Evolutionary conservation across 768 basidiomycete genomes (phyloP), one percentile per base, ranked within the genome.

Genomic region (Lactarius hatsudake): DNA sequence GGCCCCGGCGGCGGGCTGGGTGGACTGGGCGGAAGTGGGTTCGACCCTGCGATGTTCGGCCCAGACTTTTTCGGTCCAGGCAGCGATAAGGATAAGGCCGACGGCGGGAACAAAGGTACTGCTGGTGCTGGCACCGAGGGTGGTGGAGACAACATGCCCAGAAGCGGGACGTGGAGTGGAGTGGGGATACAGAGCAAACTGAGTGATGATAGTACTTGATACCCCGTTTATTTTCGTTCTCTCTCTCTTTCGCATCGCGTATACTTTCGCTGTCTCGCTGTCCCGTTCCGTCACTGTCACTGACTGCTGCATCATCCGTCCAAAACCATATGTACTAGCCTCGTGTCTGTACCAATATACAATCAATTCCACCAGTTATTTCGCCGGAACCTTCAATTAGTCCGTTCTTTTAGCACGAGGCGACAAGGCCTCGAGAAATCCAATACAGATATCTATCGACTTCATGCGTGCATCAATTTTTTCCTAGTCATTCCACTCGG

Each of bases 401-500:
- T 40, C 38, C 3, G 15, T 40, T 40, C 15, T 15, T 40, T 40
- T 40, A 40, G 5, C n/a, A 23, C n/a, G 45, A 23, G 10, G 45
- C 45, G 13, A 51, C 48, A 40, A 51, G 5, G 3, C 8, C 45
- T 45, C 20, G 7, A n/a, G 20, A n/a, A 54, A 18, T 56, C 40
- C 58, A 15, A 38, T 28, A 54, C 48, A 51, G 48, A 48, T 10
- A n/a, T 23, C 9, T 23, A 48, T 48, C n/a, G 10, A 48, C n/a
- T 48, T 23, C 45, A 48, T 12, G 5, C 36, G 36, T 13, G 4
- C 23, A 51, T 26, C 48, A 51, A 5, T 13, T 28, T 18, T 34
- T 43, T 28, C 59, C 42, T 55, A 74, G 59, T 71, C 69, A 56
- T 72, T 74, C 93, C 94, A 96, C 71, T 87, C 84, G 74, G 92